Conservation (phyloP, 1,139 yeast genomes). For the Meyerozyma athensensis region DNA sequence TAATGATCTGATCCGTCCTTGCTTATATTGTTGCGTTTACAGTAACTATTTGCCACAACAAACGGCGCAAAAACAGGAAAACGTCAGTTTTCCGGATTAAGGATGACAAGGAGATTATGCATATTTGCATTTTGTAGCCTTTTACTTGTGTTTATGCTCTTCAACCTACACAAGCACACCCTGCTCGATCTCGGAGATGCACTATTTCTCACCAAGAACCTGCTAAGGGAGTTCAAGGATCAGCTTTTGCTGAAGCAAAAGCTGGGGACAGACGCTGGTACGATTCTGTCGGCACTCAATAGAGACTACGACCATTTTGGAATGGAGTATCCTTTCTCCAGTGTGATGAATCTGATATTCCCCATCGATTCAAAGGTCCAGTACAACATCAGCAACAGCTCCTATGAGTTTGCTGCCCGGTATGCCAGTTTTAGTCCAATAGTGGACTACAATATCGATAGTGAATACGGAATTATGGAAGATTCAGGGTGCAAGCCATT, state of each 20-base stretch:
- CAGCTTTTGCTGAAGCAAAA: conserved; percentile 11
- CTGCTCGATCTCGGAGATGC: conserved; percentile 24
- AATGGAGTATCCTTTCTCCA: conserved; percentile 34
- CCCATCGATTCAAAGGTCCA: conserved; percentile 37
- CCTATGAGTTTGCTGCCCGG: conserved; percentile 28
- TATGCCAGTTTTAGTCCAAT: conserved; percentile 44
- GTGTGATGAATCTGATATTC: conserved; percentile 37
- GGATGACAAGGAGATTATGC: background rate
- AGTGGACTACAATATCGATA: conserved; percentile 19
- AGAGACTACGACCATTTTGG: conserved; percentile 14
- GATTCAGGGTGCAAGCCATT: conserved; percentile 25
- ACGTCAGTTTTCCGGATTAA: too few relatives aligned
- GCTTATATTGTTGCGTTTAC: too few relatives aligned
- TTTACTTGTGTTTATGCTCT: background rate
- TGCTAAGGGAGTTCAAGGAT: conserved; percentile 21
- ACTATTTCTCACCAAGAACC: conserved; percentile 22
- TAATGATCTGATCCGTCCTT: too few relatives aligned
- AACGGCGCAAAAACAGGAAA: too few relatives aligned
- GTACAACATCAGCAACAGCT: conserved; percentile 22
- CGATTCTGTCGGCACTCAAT: too few relatives aligned
- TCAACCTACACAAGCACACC: background rate
- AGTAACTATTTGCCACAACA: too few relatives aligned
- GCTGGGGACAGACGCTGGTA: too few relatives aligned
- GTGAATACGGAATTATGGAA: conserved; percentile 25
- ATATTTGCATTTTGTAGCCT: background rate